phyloP scores from a whole-genome alignment of 2,329 filamentous ascomycete genomes.

The Pestalotiopsis sp. region DNA sequence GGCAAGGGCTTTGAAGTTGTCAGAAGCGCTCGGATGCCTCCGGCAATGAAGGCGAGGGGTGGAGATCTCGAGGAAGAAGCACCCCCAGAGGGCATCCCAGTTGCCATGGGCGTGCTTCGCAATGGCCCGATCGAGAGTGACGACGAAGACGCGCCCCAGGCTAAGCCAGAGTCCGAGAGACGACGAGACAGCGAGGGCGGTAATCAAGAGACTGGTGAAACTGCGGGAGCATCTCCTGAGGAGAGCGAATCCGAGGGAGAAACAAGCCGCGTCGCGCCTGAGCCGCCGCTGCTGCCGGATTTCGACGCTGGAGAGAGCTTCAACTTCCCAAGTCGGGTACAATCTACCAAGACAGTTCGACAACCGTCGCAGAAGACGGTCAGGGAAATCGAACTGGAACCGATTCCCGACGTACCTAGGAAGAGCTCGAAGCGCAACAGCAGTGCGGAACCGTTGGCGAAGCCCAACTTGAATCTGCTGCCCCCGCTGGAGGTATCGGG shows the following conservation, averaged over 20 bases:
- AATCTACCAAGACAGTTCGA: slow-evolving; percentile 57
- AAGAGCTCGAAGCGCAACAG: slow-evolving; percentile 72
- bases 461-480: slow-evolving; percentile 38
- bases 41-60: slow-evolving; percentile 64
- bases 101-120: slow-evolving; percentile 62
- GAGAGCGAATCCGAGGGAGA: slow-evolving; percentile 42
- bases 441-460: slow-evolving; percentile 35
- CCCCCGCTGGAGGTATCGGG: slow-evolving; percentile 18
- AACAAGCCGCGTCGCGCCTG: slow-evolving; percentile 44
- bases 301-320: slow-evolving; percentile 63
- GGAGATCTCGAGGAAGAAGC: slow-evolving; percentile 66
- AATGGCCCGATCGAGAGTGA: slow-evolving; percentile 68
- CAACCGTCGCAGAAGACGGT: slow-evolving; percentile 38
- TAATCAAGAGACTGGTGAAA: slow-evolving; percentile 45
- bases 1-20: slow-evolving; percentile 97
- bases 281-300: slow-evolving; percentile 60
- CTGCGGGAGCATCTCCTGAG: slow-evolving; percentile 47
- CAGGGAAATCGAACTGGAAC: slow-evolving; percentile 28
- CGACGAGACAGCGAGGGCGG: slow-evolving; percentile 32
- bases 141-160: slow-evolving; percentile 48
- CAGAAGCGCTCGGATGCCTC: slow-evolving; percentile 82
- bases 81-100: slow-evolving; percentile 67
- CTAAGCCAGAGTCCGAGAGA: slow-evolving; percentile 29
- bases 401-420: slow-evolving; percentile 64
- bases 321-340: slow-evolving; percentile 64